Evolutionary conservation across 768 basidiomycete species (phyloP).

Genomic region (Bullera alba): DNA sequence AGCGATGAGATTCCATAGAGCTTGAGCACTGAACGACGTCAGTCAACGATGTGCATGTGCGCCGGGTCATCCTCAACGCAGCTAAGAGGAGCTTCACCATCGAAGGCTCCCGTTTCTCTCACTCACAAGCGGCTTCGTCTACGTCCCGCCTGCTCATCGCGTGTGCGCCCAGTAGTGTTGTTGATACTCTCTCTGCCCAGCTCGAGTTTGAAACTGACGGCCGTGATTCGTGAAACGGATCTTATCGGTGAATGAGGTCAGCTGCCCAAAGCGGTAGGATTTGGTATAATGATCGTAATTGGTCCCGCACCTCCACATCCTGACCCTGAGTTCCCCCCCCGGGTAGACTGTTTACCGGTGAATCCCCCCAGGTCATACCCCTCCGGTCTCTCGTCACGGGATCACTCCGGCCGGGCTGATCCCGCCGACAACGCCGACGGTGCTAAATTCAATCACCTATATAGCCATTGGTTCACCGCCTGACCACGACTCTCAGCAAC

Average conservation of each 20-base stretch:
- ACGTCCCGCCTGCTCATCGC: conserved; percentile 7
- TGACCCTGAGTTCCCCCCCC: too few relatives aligned
- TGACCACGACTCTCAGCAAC: too few relatives aligned
- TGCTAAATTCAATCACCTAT: too few relatives aligned
- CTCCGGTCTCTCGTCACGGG: too few relatives aligned
- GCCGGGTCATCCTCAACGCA: neutral
- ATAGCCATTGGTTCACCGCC: too few relatives aligned
- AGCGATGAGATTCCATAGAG: conserved; percentile 76
- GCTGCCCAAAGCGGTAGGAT: neutral
- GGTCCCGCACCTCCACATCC: too few relatives aligned
- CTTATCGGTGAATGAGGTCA: neutral
- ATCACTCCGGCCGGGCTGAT: too few relatives aligned
- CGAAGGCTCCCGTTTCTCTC: neutral
- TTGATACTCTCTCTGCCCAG: neutral
- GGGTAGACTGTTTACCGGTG: too few relatives aligned
- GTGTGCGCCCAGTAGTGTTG: neutral
- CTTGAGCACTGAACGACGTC: conserved; percentile 57
- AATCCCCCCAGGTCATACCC: too few relatives aligned
- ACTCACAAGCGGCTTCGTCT: conserved; percentile 10
- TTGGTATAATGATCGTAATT: neutral
- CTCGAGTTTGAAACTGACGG: too few relatives aligned
- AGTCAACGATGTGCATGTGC: neutral
- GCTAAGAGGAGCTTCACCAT: neutral
- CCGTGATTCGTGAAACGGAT: too few relatives aligned
- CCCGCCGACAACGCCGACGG: too few relatives aligned